A percentile compares a stretch with the other conserved stretches of the same genome.
Conservation (phyloP, 345 rosid genomes). For the Gossypium sturtianum region DNA sequence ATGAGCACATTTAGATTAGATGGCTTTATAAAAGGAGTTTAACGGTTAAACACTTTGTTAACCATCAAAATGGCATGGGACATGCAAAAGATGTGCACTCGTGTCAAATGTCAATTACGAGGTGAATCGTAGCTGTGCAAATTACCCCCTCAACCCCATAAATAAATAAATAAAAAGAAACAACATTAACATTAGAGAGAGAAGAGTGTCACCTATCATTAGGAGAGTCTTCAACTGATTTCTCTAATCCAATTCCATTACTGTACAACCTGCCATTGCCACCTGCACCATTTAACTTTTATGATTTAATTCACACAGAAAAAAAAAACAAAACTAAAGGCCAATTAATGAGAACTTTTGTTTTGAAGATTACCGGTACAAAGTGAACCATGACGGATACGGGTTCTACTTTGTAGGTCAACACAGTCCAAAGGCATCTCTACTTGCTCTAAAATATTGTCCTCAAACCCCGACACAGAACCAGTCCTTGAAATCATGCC, state of each 20-base stretch:
- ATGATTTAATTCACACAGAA: neutral
- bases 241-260: constrained; percentile 30
- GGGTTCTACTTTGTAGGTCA: constrained; percentile 25
- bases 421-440: constrained; percentile 25
- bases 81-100: no score
- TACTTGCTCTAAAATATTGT: constrained; percentile 32
- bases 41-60: no score
- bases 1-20: neutral
- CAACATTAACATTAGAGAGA: neutral
- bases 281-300: constrained; percentile 24
- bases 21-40: neutral
- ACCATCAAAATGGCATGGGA: no score
- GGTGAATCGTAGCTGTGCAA: neutral
- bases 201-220: constrained; percentile 35
- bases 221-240: constrained; percentile 33
- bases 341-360: no score
- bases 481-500: constrained; percentile 18
- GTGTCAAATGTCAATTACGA: neutral
- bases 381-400: constrained; percentile 28
- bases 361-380: constrained; percentile 28
- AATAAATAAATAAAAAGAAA: neutral
- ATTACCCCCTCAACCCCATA: no score
- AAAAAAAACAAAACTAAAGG: no score
- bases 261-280: constrained; percentile 34
- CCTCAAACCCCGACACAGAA: constrained; percentile 31